Evolutionary conservation across 2,329 filamentous ascomycete genomes (phyloP).

Genomic region (Cladophialophora carrionii): DNA sequence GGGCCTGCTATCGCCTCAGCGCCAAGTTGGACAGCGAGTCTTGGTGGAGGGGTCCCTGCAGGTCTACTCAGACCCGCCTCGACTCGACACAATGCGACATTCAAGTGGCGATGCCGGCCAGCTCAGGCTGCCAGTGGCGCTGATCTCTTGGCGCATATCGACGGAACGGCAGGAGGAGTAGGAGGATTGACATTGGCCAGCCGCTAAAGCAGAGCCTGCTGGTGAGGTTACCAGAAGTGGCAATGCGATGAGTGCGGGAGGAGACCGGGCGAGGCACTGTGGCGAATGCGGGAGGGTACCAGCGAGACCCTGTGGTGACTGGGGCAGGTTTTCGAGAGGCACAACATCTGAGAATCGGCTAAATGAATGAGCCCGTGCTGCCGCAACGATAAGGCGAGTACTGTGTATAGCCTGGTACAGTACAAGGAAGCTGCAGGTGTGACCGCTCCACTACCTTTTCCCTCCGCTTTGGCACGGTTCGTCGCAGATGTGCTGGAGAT

Average conservation of each 20-base stretch:
- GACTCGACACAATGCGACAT: background rate
- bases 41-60: background rate
- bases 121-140: background rate
- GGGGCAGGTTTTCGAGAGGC: background rate
- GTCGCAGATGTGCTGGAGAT: background rate
- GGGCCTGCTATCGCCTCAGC: background rate
- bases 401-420: background rate
- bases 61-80: background rate
- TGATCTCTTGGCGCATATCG: background rate
- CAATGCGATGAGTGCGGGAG: too few species aligned
- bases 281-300: too few species aligned
- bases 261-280: too few species aligned
- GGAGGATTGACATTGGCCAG: background rate
- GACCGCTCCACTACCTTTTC: background rate
- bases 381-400: background rate
- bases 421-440: background rate
- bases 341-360: background rate
- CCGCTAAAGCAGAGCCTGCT: background rate
- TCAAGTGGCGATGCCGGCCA: background rate
- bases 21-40: background rate
- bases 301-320: background rate
- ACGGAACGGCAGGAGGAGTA: background rate
- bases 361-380: background rate
- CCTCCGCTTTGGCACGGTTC: background rate
- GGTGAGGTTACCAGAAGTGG: background rate